These are phyloP conservation scores for Fusarium decemcellulare DNA, from an alignment of 2,329 filamentous ascomycete genomes.

Conservation along the genomic window DNA sequence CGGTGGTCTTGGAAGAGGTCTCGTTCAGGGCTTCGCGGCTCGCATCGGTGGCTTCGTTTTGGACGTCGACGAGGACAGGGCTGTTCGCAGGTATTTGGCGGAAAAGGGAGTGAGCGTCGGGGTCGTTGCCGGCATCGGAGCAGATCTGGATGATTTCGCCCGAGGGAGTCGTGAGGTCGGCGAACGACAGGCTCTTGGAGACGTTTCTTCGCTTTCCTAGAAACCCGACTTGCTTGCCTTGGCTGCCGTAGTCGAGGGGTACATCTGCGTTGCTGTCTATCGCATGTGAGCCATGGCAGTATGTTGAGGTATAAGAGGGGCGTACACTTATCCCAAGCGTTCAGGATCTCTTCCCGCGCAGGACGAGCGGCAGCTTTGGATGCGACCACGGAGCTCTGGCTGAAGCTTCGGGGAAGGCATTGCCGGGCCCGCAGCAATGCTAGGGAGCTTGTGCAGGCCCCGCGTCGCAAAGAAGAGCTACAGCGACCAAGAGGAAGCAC, in stretches of 20 bases:
- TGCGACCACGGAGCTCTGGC: constrained; percentile 36
- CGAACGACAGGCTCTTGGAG: constrained; percentile 79
- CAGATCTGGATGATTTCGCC: constrained; percentile 62
- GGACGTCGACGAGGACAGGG: constrained; percentile 65
- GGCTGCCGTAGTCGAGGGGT: constrained; percentile 29
- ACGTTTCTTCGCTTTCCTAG: constrained; percentile 78
- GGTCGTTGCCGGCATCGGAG: constrained; percentile 55
- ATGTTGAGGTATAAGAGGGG: neutral
- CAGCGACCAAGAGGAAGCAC: constrained; percentile 45
- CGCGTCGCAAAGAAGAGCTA: constrained; percentile 38
- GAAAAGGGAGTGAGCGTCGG: constrained; percentile 58
- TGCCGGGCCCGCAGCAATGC: constrained; percentile 26
- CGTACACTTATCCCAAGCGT: constrained; percentile 52
- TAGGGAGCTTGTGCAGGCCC: constrained; percentile 8
- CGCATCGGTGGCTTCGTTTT: constrained; percentile 44
- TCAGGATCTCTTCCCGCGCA: constrained; percentile 43
- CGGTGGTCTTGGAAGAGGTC: constrained; percentile 63
- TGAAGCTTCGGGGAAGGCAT: constrained; percentile 40
- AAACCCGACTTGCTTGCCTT: constrained; percentile 68
- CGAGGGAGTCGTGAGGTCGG: constrained; percentile 62
- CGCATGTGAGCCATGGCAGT: neutral
- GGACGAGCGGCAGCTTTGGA: constrained; percentile 12
- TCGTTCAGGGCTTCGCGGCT: constrained; percentile 39
- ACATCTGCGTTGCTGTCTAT: constrained; percentile 48
- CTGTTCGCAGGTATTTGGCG: constrained; percentile 64